Conservation (phyloP, 2,329 filamentous ascomycete genomes). For the Arthrobotrys conoides region DNA sequence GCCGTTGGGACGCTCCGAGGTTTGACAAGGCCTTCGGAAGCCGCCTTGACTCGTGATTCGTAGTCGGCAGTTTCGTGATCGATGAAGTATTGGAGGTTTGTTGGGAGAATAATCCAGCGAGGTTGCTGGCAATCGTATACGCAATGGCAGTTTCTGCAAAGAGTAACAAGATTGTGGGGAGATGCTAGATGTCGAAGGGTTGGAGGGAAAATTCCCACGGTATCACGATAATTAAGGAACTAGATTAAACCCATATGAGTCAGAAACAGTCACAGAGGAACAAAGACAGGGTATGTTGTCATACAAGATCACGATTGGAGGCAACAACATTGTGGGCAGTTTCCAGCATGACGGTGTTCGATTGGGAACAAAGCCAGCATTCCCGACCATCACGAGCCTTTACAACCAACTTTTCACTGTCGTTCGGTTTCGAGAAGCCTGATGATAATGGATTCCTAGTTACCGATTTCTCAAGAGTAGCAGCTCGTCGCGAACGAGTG, state of each 20-base stretch:
- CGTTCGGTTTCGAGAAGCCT: constrained; percentile 57
- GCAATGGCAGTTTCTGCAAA: constrained; percentile 57
- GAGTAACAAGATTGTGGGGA: constrained; percentile 57
- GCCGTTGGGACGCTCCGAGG: constrained; percentile 49
- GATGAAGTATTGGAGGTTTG: constrained; percentile 52
- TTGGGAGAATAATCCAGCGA: constrained; percentile 57
- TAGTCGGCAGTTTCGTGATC: constrained; percentile 52
- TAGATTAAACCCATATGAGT: constrained; percentile 31
- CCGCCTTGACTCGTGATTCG: constrained; percentile 37
- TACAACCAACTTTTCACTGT: constrained; percentile 56
- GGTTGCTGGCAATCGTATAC: constrained; percentile 59
- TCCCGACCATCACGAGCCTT: constrained; percentile 54
- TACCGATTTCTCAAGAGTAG: constrained; percentile 48
- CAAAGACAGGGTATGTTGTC: neutral
- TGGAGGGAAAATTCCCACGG: constrained; percentile 56
- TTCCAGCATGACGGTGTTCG: constrained; percentile 54
- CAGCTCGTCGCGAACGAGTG: constrained; percentile 34
- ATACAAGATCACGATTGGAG: constrained; percentile 56
- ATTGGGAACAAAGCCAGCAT: constrained; percentile 54
- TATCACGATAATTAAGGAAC: constrained; percentile 58
- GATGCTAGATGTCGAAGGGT: constrained; percentile 56
- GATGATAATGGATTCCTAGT: constrained; percentile 55
- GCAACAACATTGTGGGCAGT: constrained; percentile 57
- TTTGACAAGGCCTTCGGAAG: constrained; percentile 37
- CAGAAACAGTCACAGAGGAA: constrained; percentile 49